Conservation (phyloP, 108 stramenopile species). For the Cyclostephanos invisitatus region DNA sequence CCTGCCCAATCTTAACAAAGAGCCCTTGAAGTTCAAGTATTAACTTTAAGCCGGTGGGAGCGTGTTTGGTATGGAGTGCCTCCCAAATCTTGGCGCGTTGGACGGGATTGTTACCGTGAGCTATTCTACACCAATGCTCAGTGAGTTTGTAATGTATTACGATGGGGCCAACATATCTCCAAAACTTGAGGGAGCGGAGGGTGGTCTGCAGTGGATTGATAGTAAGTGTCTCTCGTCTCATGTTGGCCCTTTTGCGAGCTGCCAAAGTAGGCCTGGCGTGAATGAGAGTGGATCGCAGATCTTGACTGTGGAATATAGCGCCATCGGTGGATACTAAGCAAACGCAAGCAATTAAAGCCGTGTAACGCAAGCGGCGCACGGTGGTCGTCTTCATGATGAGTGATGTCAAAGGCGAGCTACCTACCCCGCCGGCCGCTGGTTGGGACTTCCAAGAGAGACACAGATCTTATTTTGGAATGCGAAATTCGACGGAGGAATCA, state of each 20-base stretch:
- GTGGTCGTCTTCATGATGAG: background rate
- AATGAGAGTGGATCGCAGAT: slow-evolving; percentile 3
- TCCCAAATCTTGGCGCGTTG: slow-evolving; percentile 54
- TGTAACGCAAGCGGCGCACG: background rate
- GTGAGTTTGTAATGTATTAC: slow-evolving; percentile 75
- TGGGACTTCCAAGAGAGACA: too few species aligned
- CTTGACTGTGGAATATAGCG: background rate
- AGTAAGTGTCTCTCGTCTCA: background rate
- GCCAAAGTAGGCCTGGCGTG: slow-evolving; percentile 10
- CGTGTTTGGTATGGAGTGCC: slow-evolving; percentile 53
- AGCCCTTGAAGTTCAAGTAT: slow-evolving; percentile 63
- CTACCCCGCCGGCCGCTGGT: too few species aligned
- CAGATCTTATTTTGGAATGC: too few species aligned
- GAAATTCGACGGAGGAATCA: too few species aligned
- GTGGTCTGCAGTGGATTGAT: slow-evolving; percentile 24
- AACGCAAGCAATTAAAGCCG: background rate
- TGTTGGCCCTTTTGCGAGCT: background rate
- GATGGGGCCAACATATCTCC: slow-evolving; percentile 66
- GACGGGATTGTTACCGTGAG: slow-evolving; percentile 28
- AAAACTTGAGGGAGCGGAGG: slow-evolving; percentile 59
- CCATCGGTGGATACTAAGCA: background rate
- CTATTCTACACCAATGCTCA: slow-evolving; percentile 52
- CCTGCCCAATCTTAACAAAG: slow-evolving; percentile 62
- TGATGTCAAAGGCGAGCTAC: too few species aligned
- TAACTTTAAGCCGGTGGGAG: slow-evolving; percentile 45